Evolutionary conservation across 352 stramenopile species (phyloP), one percentile per base, ranked within the genome.

Genomic region (Peronosclerospora sorghi): DNA sequence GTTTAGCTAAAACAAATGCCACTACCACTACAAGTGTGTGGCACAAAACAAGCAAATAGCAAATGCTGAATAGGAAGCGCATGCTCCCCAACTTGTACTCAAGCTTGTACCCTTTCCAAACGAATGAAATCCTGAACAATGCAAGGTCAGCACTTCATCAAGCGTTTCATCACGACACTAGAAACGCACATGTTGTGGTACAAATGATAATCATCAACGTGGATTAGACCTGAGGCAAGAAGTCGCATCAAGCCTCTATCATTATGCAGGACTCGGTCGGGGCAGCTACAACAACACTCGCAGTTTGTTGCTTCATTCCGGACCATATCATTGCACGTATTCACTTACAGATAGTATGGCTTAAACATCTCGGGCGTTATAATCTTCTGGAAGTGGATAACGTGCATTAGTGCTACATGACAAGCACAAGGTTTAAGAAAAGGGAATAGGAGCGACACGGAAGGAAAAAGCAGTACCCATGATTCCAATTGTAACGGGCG

Each of bases 51-150:
- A 89, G 60, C 40, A 92, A 56, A 26, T 59, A 76, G 10, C 26
- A 34, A 5, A 88, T 35, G 0, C 66, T 46, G 9, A 69, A 28
- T 7, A 53, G 49, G 35, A 89, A 89, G n/a, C 58, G 59, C 28
- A 64, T 46, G n/a, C 48, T 73, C 0, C 74, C 73, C 15, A 86
- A 52, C 21, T 63, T 62, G 47, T 68, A 50, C 56, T 92, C 79
- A n/a, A 92, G 65, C 13, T 92, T 64, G 34, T 87, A 87, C 9
- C 79, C 79, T 48, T 89, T 92, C 79, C 76, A 92, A n/a, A 92
- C 48, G 32, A 92, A 83, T 17, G 79, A 92, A 6, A 73, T 47
- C 69, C 78, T 91, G 43, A 12, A 30, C 37, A 17, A 28, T 15
- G 34, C 15, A 32, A 47, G 48, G 20, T 48, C n/a, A 46, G 20